phyloP scores from a whole-genome alignment of 352 stramenopile genomes.

The Saprolegnia diclina region DNA sequence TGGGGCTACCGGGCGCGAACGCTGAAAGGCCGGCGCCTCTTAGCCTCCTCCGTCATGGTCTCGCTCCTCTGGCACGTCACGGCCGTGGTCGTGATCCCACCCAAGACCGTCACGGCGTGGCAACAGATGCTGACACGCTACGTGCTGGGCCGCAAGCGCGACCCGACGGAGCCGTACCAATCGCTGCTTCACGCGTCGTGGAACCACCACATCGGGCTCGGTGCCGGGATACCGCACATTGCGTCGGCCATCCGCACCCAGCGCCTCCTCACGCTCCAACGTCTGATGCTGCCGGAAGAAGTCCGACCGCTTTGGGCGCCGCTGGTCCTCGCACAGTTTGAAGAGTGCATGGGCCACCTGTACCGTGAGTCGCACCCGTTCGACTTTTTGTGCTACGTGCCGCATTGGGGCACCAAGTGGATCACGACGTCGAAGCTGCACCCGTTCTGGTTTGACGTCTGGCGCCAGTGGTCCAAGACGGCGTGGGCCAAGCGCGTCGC shows the following conservation, averaged over 20 bases:
- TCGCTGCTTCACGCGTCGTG: background rate
- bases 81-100: background rate
- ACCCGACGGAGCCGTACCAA: background rate
- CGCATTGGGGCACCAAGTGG: background rate
- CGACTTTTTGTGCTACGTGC: constrained; percentile 17
- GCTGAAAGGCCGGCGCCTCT: background rate
- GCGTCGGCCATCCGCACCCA: background rate
- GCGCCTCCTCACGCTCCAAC: background rate
- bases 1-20: constrained; percentile 19
- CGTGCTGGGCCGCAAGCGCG: constrained; percentile 1
- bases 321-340: constrained; percentile 1
- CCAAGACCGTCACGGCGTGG: background rate
- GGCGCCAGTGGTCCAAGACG: background rate
- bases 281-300: background rate
- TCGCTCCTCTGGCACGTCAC: constrained; percentile 15
- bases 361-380: background rate
- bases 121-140: background rate
- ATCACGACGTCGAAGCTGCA: background rate
- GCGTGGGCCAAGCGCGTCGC: background rate
- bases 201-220: background rate
- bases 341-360: background rate
- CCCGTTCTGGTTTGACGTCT: constrained; percentile 14
- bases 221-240: background rate
- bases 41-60: constrained; percentile 11
- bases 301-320: background rate